phyloP scores from a whole-genome alignment of 2,329 filamentous ascomycete species.

The Pseudogymnoascus sp. region DNA sequence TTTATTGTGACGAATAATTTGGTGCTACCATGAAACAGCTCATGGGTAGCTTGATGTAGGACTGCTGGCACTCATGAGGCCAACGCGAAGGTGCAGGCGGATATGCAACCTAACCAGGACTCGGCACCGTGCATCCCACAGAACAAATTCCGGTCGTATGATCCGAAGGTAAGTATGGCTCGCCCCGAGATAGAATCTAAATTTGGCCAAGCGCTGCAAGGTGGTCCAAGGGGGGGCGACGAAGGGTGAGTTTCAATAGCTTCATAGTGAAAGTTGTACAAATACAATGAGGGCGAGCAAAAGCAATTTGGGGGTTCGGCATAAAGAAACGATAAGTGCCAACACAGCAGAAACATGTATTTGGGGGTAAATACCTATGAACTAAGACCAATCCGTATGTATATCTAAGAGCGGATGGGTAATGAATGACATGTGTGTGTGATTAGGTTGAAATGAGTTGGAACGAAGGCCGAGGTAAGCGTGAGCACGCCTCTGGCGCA shows the following conservation, averaged over 20 bases:
- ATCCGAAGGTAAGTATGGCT: background rate
- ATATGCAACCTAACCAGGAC: constrained; percentile 7
- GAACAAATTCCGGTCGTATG: constrained; percentile 10
- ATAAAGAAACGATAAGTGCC: background rate
- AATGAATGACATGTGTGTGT: background rate
- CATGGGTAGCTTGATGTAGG: constrained; percentile 2
- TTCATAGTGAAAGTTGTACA: background rate
- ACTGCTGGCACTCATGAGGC: constrained; percentile 8
- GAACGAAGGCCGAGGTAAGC: background rate
- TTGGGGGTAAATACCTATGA: background rate
- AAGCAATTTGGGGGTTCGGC: constrained; percentile 1
- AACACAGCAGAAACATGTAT: background rate
- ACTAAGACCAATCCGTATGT: background rate
- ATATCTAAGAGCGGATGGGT: background rate
- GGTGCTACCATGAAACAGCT: constrained; percentile 8
- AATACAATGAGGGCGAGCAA: background rate
- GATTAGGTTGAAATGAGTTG: constrained; percentile 2
- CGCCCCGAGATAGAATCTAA: background rate
- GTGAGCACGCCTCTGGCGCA: background rate
- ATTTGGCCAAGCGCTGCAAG: constrained; percentile 3
- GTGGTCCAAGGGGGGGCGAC: background rate
- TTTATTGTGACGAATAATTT: background rate
- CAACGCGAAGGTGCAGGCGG: constrained; percentile 7
- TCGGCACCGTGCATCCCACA: constrained; percentile 7
- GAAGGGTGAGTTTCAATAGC: background rate